phyloP scores from a whole-genome alignment of 1,284 basidiomycete genomes.

The Trichosporon sp. region DNA sequence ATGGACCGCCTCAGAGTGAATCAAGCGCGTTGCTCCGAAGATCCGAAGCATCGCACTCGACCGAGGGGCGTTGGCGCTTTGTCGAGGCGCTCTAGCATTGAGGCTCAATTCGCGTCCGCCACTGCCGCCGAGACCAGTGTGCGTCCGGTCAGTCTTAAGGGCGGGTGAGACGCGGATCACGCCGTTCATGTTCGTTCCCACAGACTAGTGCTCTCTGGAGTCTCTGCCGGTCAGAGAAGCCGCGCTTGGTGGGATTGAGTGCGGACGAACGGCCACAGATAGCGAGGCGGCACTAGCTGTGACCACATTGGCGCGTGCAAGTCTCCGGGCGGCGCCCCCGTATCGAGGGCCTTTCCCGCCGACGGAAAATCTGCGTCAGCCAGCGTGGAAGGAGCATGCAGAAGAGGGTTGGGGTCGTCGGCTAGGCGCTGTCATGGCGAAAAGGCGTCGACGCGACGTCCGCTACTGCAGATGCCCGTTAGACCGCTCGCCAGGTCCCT shows the following conservation, averaged over 20 bases:
- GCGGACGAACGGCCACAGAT: neutral
- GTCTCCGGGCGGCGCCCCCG: too few species aligned
- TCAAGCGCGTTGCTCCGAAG: neutral
- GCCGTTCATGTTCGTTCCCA: neutral
- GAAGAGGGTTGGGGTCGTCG: too few species aligned
- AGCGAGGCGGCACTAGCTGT: too few species aligned
- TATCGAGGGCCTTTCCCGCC: neutral
- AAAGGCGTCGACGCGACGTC: neutral
- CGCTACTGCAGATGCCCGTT: neutral
- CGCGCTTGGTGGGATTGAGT: neutral
- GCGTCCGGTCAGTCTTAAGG: neutral
- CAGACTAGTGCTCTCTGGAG: neutral
- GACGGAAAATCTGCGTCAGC: neutral
- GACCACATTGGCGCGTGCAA: too few species aligned
- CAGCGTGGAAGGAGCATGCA: too few species aligned
- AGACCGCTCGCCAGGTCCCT: neutral
- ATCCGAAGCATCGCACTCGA: neutral
- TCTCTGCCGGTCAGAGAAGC: neutral
- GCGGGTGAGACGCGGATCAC: neutral
- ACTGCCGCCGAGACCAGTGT: neutral
- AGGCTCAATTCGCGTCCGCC: neutral
- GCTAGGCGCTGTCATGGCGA: too few species aligned
- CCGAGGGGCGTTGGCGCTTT: neutral
- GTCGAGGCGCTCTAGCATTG: neutral
- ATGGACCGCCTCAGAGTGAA: neutral